These are phyloP conservation scores for Acaromyces ingoldii DNA, from an alignment of 1,284 basidiomycete species.

Conservation along the genomic window DNA sequence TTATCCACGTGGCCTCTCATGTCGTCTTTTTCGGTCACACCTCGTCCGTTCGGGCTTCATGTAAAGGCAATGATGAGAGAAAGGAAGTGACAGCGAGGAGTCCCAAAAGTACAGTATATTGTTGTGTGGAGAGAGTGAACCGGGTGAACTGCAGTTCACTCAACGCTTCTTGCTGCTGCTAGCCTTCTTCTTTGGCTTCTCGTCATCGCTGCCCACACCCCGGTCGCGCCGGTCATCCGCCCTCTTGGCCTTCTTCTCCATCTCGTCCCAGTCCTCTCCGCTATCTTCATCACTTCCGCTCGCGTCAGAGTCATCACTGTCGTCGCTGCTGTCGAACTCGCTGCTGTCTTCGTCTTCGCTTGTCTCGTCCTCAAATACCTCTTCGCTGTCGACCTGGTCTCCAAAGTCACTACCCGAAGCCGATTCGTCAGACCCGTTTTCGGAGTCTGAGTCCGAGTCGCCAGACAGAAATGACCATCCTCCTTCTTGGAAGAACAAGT, in stretches of 20 bases:
- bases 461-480: slow-evolving; percentile 81
- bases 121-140: not conserved
- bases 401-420: slow-evolving; percentile 49
- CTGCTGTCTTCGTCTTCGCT: slow-evolving; percentile 63
- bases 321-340: slow-evolving; percentile 53
- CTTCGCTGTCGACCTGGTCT: slow-evolving; percentile 40
- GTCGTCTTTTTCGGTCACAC: too few relatives aligned
- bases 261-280: slow-evolving; percentile 87
- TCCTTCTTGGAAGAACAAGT: slow-evolving; percentile 91
- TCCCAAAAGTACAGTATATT: too few relatives aligned
- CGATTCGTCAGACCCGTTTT: slow-evolving; percentile 41
- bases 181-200: slow-evolving; percentile 1
- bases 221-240: slow-evolving; percentile 23
- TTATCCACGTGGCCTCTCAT: too few relatives aligned
- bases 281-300: slow-evolving; percentile 13
- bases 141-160: not conserved
- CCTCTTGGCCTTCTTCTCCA: slow-evolving; percentile 66
- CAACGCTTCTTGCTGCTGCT: not conserved
- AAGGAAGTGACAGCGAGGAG: too few relatives aligned
- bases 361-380: slow-evolving; percentile 23
- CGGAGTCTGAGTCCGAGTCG: slow-evolving; percentile 49
- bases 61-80: too few relatives aligned
- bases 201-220: slow-evolving; percentile 6
- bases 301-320: slow-evolving; percentile 7
- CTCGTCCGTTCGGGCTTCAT: too few relatives aligned